Base-by-base conservation (phyloP, 75 land plant species). In the Chamaecyparis obtusa region DNA sequence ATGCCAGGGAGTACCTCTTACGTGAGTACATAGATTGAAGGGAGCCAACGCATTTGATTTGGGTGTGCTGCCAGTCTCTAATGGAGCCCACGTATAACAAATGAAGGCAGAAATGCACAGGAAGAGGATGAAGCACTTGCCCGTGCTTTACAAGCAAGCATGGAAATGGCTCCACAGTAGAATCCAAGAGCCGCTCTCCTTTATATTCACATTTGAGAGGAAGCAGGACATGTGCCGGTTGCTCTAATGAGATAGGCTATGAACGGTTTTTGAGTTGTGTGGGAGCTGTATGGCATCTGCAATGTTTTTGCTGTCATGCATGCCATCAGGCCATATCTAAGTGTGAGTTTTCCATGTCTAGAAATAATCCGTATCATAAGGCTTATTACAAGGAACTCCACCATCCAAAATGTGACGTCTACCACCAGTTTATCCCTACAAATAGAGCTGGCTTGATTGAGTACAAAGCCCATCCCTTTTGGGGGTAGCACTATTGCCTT, bases 391-490 rank as follows among this genome's bases (percentile, higher is more conserved):
- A 92, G 90, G 99, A 98, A 89, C 51, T 94, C 60, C 94, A 91
- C 37, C 97, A 98, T 91, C 99, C 99, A 64, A 98, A 92, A 92
- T 98, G 99, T 91, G 99, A 96, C 90, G 96, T 98, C 80, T 96
- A 99, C 88, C 92, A 91, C 48, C 90, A 95, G 88, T 98, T 93
- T 94, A 96, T 98, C 85, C 99, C 99, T 30, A 91, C 99, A 87
- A 98, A 95, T 88, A 77, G 90, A 48, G 92, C 94, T 83, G 99
- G 99, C 39, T 90, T 98, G 80, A 98, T 98, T 85, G 99, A 98
- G 85, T 98, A 98, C 87, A 94, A 99, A 89, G 99, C 99, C 36
- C 99, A 98, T 90, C 99, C 99, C 51, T 98, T 93, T 87, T 98
- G 99, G 99, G 87, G 87, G 75, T 99, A 96, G 86, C 97, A 95